phyloP scores from a whole-genome alignment of 441 rosid genomes.

The Dalechampia spathulata region DNA sequence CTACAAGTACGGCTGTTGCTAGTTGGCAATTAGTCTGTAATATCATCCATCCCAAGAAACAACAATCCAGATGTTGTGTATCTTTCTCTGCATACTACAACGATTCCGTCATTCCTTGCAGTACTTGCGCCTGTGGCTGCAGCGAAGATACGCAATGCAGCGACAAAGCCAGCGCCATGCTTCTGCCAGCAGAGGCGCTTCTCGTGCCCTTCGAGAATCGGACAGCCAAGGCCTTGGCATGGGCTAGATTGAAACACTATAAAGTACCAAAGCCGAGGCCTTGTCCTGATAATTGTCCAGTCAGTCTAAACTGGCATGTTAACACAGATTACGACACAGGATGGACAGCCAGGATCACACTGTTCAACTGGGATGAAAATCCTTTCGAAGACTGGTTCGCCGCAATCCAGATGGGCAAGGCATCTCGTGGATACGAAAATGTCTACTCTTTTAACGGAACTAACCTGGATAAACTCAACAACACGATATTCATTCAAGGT shows the following conservation, averaged over 20 bases:
- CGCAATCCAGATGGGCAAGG: slow-evolving; percentile 52
- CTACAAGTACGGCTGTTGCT: slow-evolving; percentile 44
- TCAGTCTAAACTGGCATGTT: slow-evolving; percentile 86
- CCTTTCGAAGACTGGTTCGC: slow-evolving; percentile 66
- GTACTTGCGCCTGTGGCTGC: slow-evolving; percentile 89
- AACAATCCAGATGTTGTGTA: slow-evolving; percentile 62
- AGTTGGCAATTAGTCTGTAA: slow-evolving; percentile 81
- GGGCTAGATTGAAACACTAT: slow-evolving; percentile 50
- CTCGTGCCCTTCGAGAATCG: slow-evolving; percentile 67
- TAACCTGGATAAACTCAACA: slow-evolving; percentile 31
- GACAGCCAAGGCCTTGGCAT: slow-evolving; percentile 54
- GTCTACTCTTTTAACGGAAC: slow-evolving; percentile 81
- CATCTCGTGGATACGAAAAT: slow-evolving; percentile 51
- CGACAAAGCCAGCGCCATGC: slow-evolving; percentile 37
- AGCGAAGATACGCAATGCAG: slow-evolving; percentile 30
- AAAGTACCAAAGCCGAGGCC: slow-evolving; percentile 54
- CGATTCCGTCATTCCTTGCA: slow-evolving; percentile 70
- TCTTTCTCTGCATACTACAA: slow-evolving; percentile 89
- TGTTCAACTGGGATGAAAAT: slow-evolving; percentile 64
- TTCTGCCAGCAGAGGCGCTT: slow-evolving; percentile 67
- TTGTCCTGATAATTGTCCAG: slow-evolving; percentile 83
- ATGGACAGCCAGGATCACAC: slow-evolving; percentile 66
- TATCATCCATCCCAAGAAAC: slow-evolving; percentile 49
- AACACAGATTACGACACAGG: slow-evolving; percentile 57
- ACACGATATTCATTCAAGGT: slow-evolving; percentile 66